Conservation (phyloP, 495 filamentous ascomycete species). For the Parathielavia appendiculata region DNA sequence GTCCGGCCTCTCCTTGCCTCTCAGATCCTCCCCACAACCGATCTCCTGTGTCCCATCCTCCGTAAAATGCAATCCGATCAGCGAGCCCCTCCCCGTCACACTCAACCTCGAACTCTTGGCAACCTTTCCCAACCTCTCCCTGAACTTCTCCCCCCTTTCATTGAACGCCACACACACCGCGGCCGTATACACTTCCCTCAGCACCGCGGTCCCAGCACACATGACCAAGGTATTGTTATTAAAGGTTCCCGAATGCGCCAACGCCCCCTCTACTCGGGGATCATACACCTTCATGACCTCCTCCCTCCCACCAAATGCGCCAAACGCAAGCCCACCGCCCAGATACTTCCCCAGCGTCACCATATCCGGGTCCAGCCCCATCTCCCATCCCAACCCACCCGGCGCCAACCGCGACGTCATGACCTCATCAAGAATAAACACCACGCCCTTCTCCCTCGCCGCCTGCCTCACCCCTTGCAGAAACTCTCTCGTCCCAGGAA, state of each 20-base stretch:
- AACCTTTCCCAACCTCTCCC: constrained; percentile 29
- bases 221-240: constrained; percentile 63
- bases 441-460: constrained; percentile 34
- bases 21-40: constrained; percentile 22
- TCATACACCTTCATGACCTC: constrained; percentile 55
- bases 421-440: constrained; percentile 63
- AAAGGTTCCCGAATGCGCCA: constrained; percentile 59
- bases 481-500: constrained; percentile 44
- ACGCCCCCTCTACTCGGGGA: constrained; percentile 30
- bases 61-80: constrained; percentile 43
- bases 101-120: constrained; percentile 33
- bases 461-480: constrained; percentile 30
- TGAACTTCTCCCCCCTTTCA: constrained; percentile 33
- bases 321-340: constrained; percentile 59
- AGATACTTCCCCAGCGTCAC: constrained; percentile 60
- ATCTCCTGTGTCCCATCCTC: constrained; percentile 24
- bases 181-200: constrained; percentile 41
- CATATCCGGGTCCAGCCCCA: constrained; percentile 51
- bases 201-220: constrained; percentile 47
- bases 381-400: constrained; percentile 40
- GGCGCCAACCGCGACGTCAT: constrained; percentile 54
- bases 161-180: constrained; percentile 38
- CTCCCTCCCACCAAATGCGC: constrained; percentile 55
- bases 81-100: constrained; percentile 42
- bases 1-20: constrained; percentile 24